These are phyloP conservation scores for Suillus ampliporus DNA, from an alignment of 768 basidiomycete species.

Conservation along the genomic window DNA sequence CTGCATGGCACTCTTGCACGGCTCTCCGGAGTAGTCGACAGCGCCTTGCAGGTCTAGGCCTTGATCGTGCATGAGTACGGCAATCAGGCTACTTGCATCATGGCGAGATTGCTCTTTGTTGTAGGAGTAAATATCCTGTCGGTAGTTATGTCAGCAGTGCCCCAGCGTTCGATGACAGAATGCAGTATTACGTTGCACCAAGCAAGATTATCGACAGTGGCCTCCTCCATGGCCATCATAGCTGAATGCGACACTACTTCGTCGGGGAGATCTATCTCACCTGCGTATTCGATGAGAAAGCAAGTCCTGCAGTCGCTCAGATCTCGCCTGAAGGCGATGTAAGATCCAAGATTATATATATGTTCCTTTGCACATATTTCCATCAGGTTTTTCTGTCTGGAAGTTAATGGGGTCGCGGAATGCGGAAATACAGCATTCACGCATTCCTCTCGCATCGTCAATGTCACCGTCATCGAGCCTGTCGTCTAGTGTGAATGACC, in stretches of 20 bases:
- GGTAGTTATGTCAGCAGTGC: conserved; percentile 6
- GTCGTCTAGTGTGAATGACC: conserved; percentile 47
- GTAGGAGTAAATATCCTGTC: conserved; percentile 75
- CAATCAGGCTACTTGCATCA: conserved; percentile 74
- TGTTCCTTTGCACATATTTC: conserved; percentile 17
- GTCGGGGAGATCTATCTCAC: conserved; percentile 57
- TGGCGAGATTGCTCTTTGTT: conserved; percentile 74
- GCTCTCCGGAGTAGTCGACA: conserved; percentile 65
- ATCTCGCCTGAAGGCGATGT: conserved; percentile 56
- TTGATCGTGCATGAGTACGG: conserved; percentile 67
- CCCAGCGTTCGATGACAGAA: conserved; percentile 3
- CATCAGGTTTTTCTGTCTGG: conserved; percentile 30
- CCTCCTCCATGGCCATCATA: conserved; percentile 49
- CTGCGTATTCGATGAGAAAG: conserved; percentile 60
- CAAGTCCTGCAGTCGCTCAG: conserved; percentile 59
- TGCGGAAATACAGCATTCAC: conserved; percentile 34
- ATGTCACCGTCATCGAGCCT: conserved; percentile 23
- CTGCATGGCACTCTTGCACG: conserved; percentile 61
- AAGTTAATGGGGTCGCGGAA: conserved; percentile 35
- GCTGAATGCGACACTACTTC: conserved; percentile 56
- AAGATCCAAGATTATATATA: conserved; percentile 54
- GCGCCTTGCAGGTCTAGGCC: conserved; percentile 64
- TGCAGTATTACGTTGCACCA: conserved; percentile 47
- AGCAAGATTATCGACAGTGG: conserved; percentile 55
- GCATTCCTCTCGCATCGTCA: conserved; percentile 32